Conservation (phyloP, 2,329 filamentous ascomycete genomes). For the Diaporthe destruens region DNA sequence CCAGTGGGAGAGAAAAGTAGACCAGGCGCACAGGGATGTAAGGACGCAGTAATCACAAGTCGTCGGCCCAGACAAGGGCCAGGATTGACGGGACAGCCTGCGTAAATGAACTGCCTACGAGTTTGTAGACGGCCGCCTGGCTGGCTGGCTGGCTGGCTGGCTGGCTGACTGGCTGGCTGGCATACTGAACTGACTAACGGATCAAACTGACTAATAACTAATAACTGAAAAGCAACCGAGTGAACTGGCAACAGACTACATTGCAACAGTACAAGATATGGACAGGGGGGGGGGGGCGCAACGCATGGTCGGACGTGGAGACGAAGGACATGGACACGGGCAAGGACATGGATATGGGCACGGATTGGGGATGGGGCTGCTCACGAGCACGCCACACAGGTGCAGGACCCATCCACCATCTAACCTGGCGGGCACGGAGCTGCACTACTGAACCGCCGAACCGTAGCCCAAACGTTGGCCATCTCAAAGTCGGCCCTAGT, state of each 20-base stretch:
- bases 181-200: too few species aligned
- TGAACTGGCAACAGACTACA: background rate
- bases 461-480: slow-evolving; percentile 11
- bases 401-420: background rate
- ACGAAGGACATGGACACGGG: background rate
- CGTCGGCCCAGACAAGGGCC: slow-evolving; percentile 15
- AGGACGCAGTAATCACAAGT: slow-evolving; percentile 18
- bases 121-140: too few species aligned
- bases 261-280: background rate
- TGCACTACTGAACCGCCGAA: slow-evolving; percentile 1
- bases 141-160: too few species aligned
- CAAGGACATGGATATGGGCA: slow-evolving; percentile 26
- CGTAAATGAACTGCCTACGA: background rate
- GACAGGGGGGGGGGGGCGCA: slow-evolving; percentile 1
- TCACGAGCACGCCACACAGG: slow-evolving; percentile 2
- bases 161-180: too few species aligned
- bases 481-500: slow-evolving; percentile 22
- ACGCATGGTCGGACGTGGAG: slow-evolving; percentile 14
- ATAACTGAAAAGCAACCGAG: too few species aligned
- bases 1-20: background rate
- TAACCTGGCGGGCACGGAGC: slow-evolving; percentile 5
- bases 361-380: slow-evolving; percentile 27
- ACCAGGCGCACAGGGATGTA: slow-evolving; percentile 22
- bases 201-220: too few species aligned
- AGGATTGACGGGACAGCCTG: slow-evolving; percentile 29